These are phyloP conservation scores for Blastomyces gilchristii DNA, from an alignment of 2,329 filamentous ascomycete species.

Conservation along the genomic window DNA sequence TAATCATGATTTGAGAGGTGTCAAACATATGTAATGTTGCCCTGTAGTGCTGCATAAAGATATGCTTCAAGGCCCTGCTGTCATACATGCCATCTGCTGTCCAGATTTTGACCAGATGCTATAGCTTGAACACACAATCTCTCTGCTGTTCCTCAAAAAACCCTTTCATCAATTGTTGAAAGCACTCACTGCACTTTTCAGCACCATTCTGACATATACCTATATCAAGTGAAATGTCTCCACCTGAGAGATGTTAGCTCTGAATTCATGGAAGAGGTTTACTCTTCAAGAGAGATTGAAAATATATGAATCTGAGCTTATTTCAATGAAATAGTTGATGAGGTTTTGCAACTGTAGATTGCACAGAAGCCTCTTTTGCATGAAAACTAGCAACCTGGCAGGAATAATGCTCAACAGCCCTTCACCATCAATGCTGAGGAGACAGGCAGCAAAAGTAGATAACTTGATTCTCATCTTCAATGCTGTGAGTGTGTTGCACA, in stretches of 20 bases:
- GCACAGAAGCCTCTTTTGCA: constrained; percentile 14
- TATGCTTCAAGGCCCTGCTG: background rate
- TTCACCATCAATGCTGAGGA: constrained; percentile 22
- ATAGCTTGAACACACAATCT: background rate
- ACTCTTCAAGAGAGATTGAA: background rate
- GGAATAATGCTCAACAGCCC: constrained; percentile 19
- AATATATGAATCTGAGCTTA: constrained; percentile 14
- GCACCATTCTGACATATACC: constrained; percentile 3
- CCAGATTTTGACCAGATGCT: background rate
- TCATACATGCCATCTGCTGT: background rate
- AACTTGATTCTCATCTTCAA: constrained; percentile 19
- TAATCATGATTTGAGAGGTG: background rate
- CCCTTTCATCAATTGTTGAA: background rate
- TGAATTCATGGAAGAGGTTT: background rate
- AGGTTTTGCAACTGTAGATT: constrained; percentile 11
- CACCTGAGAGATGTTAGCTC: constrained; percentile 3
- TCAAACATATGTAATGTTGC: constrained; percentile 3
- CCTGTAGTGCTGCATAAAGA: constrained; percentile 2
- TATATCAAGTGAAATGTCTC: constrained; percentile 5
- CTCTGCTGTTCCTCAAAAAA: background rate
- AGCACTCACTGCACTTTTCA: background rate
- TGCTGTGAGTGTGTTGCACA: constrained; percentile 1
- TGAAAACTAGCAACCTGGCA: constrained; percentile 13
- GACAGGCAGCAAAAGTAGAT: constrained; percentile 18
- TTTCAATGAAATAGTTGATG: constrained; percentile 13